Conservation (phyloP, 345 rosid genomes). For the Hibiscus syriacus region DNA sequence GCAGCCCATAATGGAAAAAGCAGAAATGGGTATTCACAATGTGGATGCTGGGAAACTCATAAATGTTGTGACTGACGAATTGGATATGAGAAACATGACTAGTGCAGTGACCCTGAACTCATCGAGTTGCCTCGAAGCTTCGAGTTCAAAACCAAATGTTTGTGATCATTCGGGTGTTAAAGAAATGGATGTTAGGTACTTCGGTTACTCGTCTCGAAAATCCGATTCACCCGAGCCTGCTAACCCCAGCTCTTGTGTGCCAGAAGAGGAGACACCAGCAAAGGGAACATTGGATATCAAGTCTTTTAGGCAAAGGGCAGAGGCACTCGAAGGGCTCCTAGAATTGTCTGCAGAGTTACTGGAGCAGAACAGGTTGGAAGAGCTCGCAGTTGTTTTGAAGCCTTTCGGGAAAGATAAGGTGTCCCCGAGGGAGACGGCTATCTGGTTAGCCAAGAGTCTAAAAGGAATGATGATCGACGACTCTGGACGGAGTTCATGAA, state of each 20-base stretch:
- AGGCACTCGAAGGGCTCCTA: conserved; percentile 94
- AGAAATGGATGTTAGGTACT: conserved; percentile 39
- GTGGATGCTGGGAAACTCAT: conserved; percentile 68
- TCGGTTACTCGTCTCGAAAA: conserved; percentile 16
- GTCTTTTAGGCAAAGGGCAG: conserved; percentile 94
- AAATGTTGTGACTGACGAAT: conserved; percentile 69
- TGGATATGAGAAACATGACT: conserved; percentile 42
- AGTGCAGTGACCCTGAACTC: conserved; percentile 28
- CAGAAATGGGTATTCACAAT: conserved; percentile 73
- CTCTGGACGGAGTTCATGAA: conserved; percentile 41
- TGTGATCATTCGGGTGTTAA: conserved; percentile 34
- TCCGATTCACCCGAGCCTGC: conserved; percentile 36
- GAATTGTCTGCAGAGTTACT: too few species aligned
- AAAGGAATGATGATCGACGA: conserved; percentile 97
- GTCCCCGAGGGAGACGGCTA: too few species aligned
- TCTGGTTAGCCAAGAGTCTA: conserved; percentile 93
- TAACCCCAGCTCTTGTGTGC: conserved; percentile 29
- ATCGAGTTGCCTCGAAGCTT: conserved; percentile 36
- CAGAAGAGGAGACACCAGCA: conserved; percentile 53
- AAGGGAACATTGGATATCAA: conserved; percentile 73
- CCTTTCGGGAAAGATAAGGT: too few species aligned
- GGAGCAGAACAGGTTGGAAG: too few species aligned
- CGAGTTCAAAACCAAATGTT: conserved; percentile 28
- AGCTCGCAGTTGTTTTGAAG: too few species aligned
- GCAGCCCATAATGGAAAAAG: conserved; percentile 75